Percentiles rank a stretch among this genome's conserved stretches.
These are phyloP conservation scores for Alternaria sp. DNA, from an alignment of 2,329 filamentous ascomycete species.

Conservation along the genomic window DNA sequence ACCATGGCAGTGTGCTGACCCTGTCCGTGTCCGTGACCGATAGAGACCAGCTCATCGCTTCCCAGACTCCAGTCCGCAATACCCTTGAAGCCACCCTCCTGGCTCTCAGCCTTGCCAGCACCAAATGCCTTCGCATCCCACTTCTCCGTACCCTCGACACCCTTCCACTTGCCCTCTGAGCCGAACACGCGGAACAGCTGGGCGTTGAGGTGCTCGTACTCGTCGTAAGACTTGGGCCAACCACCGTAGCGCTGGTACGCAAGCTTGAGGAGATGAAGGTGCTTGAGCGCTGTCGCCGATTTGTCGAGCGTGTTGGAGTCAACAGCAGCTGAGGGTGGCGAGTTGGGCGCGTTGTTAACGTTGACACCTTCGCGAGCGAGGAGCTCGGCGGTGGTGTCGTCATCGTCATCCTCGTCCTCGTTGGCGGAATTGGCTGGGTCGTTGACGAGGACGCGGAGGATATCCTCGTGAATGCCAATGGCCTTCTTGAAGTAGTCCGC, in stretches of 20 bases:
- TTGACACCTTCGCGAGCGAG: constrained; percentile 48
- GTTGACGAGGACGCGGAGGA: constrained; percentile 44
- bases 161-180: constrained; percentile 49
- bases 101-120: constrained; percentile 56
- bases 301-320: constrained; percentile 29
- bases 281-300: constrained; percentile 40
- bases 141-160: constrained; percentile 58
- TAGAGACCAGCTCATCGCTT: constrained; percentile 21
- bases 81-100: constrained; percentile 47
- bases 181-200: constrained; percentile 56
- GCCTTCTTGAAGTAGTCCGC: constrained; percentile 53
- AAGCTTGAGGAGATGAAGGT: constrained; percentile 50
- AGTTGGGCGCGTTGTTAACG: constrained; percentile 28
- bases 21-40: constrained; percentile 1
- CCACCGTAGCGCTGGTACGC: constrained; percentile 55
- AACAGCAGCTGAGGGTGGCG: background rate
- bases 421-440: constrained; percentile 19
- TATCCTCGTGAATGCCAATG: constrained; percentile 42
- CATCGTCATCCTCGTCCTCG: constrained; percentile 43
- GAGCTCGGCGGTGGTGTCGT: constrained; percentile 49
- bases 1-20: constrained; percentile 2
- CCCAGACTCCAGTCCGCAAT: constrained; percentile 47
- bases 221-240: constrained; percentile 59
- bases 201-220: constrained; percentile 60
- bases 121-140: constrained; percentile 59